Base-by-base conservation (phyloP, 768 basidiomycete genomes). In the Mycena alexandri region DNA sequence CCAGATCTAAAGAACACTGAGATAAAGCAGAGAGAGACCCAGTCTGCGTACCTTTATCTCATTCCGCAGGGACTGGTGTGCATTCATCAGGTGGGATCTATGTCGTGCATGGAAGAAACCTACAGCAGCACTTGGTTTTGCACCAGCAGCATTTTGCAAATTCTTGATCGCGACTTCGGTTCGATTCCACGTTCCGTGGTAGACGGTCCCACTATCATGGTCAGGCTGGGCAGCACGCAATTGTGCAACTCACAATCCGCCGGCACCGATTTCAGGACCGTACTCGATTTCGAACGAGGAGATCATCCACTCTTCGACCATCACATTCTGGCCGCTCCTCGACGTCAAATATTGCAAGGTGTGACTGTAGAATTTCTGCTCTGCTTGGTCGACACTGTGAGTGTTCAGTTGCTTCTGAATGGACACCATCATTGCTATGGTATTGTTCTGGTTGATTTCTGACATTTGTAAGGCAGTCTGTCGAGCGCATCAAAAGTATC, bases 201-300 rank as follows among this genome's bases (percentile, higher is more conserved):
- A 68, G 16, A 71, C 70, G 21, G 53, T 42, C 36, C 70, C 70
- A 44, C 69, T 70, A 42, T 21, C 43, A 44, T 19, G 16, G 7
- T 22, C 12, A 47, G 10, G 21, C 17, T 22, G 29, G 46, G 24
- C 8, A 29, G 17, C 50, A 19, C 11, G 33, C 41, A 48, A 12
- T 13, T 11, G n/a, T 33, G 46, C 58, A 41, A 61, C 69, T 43
- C 38, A 70, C 69, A 67, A 68, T 25, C 67, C 70, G 7, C 70
- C 70, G 13, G 57, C 67, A 34, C 70, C 70, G 19, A 72, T 72
- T 47, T 56, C 46, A 13, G 13, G 29, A 12, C 60, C 63, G 33
- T 68, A 71, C 9, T 71, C 62, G 17, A 71, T 62, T 33, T 71
- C 67, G n/a, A n/a, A n/a, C n/a, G n/a, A n/a, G n/a, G n/a, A n/a